Base-by-base conservation (phyloP, 2,329 filamentous ascomycete species). In the Hymenoscyphus albidus region DNA sequence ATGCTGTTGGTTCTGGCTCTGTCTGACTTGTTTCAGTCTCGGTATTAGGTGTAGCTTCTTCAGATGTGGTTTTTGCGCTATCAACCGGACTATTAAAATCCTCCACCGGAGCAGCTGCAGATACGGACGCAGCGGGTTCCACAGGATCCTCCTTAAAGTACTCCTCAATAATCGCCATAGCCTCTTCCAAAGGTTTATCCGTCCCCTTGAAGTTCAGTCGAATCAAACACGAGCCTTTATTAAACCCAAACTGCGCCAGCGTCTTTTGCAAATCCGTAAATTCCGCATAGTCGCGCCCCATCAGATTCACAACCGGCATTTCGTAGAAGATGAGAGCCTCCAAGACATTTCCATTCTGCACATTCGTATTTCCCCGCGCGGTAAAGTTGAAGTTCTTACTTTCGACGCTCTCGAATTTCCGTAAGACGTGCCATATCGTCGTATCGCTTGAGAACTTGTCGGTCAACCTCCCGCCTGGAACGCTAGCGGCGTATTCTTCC, bases 381-480 rank as follows among this genome's bases (percentile, higher is more conserved):
- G 95, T 98, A 70, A 99, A 85, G 75, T 97, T 97, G 69, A 91
- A 80, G 63, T 81, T 85, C 62, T 78, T 81, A 9, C 83, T 83
- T 64, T 82, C 81, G 59, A 82, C 86, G 68, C 89, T 89, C 78
- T 99, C 95, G 70, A 98, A 96, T 74, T 95, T 92, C 65, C 95
- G 89, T 64, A 99, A 76, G 35, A 98, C 82, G 70, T 92, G 85
- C 95, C 95, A 99, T 77, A 99, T 76, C 18, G 92, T 91, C 42
- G 92, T 91, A 69, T 92, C 90, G 76, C 91, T 96, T 1, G 93
- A 88, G 67, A 98, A 93, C 74, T 95, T 97, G 75, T 95, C 88
- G 63, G 88, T 86, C 51, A 96, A 78, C 38, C 93, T 87, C 31
- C 87, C 86, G 69, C 85, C 86, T 1, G 87, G 83, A 22, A 84